phyloP scores from a whole-genome alignment of 176 grass and related monocot genomes.

The Bromus sterilis region DNA sequence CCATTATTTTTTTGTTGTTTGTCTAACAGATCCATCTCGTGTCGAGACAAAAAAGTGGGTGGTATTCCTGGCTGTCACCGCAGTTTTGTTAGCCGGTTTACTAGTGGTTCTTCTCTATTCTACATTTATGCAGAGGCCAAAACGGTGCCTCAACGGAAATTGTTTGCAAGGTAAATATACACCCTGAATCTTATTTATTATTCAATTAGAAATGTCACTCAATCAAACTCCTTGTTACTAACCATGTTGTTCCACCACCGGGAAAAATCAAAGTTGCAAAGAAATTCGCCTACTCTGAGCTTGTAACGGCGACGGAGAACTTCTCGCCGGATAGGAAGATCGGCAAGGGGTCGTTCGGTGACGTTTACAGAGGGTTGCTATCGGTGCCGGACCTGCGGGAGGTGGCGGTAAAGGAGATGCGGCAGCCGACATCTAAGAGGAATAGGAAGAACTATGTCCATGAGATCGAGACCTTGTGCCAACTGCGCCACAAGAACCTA shows the following conservation, averaged over 20 bases:
- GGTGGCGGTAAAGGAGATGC: conserved; percentile 13
- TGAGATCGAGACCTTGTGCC: background rate
- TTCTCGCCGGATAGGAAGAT: background rate
- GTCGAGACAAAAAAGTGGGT: background rate
- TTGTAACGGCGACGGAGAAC: background rate
- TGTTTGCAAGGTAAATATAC: background rate
- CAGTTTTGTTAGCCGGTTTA: background rate
- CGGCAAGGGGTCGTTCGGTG: background rate
- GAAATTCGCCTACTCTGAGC: background rate
- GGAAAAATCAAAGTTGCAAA: background rate
- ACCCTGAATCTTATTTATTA: background rate
- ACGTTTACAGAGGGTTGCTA: background rate
- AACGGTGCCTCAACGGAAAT: background rate
- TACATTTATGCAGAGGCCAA: background rate
- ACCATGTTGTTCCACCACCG: background rate
- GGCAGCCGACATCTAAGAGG: background rate
- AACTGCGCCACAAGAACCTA: background rate
- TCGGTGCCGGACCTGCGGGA: background rate
- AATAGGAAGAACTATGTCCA: background rate
- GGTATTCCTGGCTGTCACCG: background rate
- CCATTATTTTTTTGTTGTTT: background rate
- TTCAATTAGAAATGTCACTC: background rate
- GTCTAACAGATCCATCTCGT: background rate
- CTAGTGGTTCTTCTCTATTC: background rate
- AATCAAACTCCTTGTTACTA: background rate